Percentiles rank a stretch among this genome's conserved stretches.
Evolutionary conservation across 352 stramenopile species (phyloP).

Genomic region (Phytophthora cryptogea): DNA sequence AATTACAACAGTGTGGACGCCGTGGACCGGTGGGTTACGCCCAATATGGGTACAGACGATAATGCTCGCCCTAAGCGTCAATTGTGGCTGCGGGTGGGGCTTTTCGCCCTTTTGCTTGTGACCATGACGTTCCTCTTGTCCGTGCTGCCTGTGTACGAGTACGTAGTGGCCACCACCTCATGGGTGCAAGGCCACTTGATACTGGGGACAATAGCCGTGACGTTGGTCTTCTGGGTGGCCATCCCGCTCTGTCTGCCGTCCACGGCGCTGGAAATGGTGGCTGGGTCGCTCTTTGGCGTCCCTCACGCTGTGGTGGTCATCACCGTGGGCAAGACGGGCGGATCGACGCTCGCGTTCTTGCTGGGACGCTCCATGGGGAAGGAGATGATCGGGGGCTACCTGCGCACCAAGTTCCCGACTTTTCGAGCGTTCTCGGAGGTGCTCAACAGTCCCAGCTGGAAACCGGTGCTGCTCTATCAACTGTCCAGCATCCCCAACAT

Average conservation of each 20-base stretch:
- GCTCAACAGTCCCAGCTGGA: slow-evolving; percentile 70
- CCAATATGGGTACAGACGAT: slow-evolving; percentile 11
- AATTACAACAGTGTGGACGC: slow-evolving; percentile 28
- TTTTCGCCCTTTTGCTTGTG: slow-evolving; percentile 18
- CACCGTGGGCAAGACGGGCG: slow-evolving; percentile 66
- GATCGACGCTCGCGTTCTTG: slow-evolving; percentile 71
- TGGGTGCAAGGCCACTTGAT: slow-evolving; percentile 62
- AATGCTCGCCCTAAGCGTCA: neutral
- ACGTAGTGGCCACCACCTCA: slow-evolving; percentile 39
- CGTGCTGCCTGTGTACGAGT: slow-evolving; percentile 51
- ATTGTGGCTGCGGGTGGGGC: slow-evolving; percentile 34
- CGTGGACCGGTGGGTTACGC: slow-evolving; percentile 14
- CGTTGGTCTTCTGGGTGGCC: slow-evolving; percentile 62
- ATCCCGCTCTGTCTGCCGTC: slow-evolving; percentile 74
- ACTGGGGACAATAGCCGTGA: slow-evolving; percentile 53
- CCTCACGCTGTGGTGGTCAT: slow-evolving; percentile 57
- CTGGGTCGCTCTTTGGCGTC: slow-evolving; percentile 72
- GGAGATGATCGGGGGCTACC: slow-evolving; percentile 61
- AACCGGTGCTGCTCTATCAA: slow-evolving; percentile 78
- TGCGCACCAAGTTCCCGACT: slow-evolving; percentile 60
- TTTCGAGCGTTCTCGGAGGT: slow-evolving; percentile 74
- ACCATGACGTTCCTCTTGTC: slow-evolving; percentile 33
- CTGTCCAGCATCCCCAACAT: slow-evolving; percentile 80
- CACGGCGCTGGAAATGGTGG: slow-evolving; percentile 67
- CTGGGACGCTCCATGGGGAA: slow-evolving; percentile 61